phyloP scores from a whole-genome alignment of 2,329 filamentous ascomycete species.

The Leptodontidium sp. region DNA sequence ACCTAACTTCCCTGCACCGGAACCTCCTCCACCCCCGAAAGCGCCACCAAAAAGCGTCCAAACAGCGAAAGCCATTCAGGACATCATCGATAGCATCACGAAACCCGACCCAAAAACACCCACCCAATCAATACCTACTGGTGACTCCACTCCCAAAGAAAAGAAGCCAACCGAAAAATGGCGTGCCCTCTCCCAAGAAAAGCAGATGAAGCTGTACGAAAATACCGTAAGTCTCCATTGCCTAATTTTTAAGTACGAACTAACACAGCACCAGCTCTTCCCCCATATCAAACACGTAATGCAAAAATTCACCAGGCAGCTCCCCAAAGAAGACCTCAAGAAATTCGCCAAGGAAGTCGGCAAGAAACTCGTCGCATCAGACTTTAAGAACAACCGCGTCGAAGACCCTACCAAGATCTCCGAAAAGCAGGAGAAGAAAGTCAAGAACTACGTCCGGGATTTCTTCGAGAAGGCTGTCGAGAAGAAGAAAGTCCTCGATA shows the following conservation, averaged over 20 bases:
- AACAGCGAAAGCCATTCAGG: constrained; percentile 79
- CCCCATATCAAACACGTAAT: constrained; percentile 86
- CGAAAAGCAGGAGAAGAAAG: constrained; percentile 80
- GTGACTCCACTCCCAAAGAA: constrained; percentile 59
- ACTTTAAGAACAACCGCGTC: constrained; percentile 91
- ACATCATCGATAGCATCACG: constrained; percentile 85
- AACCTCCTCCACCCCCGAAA: constrained; percentile 63
- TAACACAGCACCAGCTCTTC: constrained; percentile 66
- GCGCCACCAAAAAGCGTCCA: constrained; percentile 52
- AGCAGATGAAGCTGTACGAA: constrained; percentile 95
- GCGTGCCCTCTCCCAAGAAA: constrained; percentile 75
- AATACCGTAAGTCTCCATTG: constrained; percentile 74
- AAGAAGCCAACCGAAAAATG: constrained; percentile 75
- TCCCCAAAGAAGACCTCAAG: constrained; percentile 80
- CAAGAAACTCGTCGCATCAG: constrained; percentile 90
- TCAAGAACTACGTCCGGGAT: constrained; percentile 84
- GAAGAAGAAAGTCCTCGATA: constrained; percentile 75
- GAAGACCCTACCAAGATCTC: constrained; percentile 80
- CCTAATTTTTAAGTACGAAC: constrained; percentile 5
- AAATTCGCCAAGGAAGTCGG: constrained; percentile 72
- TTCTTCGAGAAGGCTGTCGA: constrained; percentile 87
- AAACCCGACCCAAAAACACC: constrained; percentile 58
- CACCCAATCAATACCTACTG: constrained; percentile 66
- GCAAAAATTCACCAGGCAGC: constrained; percentile 85
- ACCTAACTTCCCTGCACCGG: constrained; percentile 74